Evolutionary conservation across 345 rosid genomes (phyloP).

Genomic region (Fremontodendron californicum): DNA sequence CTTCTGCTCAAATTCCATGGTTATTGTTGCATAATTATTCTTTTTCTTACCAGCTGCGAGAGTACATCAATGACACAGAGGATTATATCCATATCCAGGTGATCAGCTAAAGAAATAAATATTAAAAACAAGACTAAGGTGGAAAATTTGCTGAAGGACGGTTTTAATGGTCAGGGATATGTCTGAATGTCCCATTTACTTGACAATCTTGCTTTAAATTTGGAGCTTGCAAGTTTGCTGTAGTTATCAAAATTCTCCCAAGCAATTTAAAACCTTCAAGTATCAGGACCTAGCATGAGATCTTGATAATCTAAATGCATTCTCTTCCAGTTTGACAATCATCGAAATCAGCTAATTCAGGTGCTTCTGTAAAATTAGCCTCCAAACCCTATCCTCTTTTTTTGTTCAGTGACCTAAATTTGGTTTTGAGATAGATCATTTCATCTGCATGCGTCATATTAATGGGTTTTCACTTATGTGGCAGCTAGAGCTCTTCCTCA

Average conservation of each 20-base stretch:
- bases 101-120: background rate
- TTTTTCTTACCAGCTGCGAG: slow-evolving; percentile 44
- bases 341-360: slow-evolving; percentile 74
- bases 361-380: slow-evolving; percentile 21
- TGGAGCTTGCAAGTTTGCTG: slow-evolving; percentile 2
- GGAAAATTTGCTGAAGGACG: background rate
- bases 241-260: background rate
- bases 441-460: background rate
- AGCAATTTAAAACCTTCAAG: slow-evolving; percentile 1
- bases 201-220: background rate
- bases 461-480: slow-evolving; percentile 2
- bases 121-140: background rate
- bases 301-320: slow-evolving; percentile 7
- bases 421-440: background rate
- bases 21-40: slow-evolving; percentile 1
- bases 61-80: slow-evolving; percentile 69
- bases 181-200: background rate
- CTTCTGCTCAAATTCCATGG: background rate
- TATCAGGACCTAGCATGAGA: background rate
- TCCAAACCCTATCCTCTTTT: background rate
- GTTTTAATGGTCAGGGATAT: background rate
- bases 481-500: slow-evolving; percentile 46
- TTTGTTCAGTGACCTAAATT: background rate
- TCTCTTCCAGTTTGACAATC: slow-evolving; percentile 55
- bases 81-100: slow-evolving; percentile 72